Evolutionary conservation across 2,329 filamentous ascomycete genomes (phyloP), one percentile per base, ranked within the genome.

Genomic region (Diatrype stigma): DNA sequence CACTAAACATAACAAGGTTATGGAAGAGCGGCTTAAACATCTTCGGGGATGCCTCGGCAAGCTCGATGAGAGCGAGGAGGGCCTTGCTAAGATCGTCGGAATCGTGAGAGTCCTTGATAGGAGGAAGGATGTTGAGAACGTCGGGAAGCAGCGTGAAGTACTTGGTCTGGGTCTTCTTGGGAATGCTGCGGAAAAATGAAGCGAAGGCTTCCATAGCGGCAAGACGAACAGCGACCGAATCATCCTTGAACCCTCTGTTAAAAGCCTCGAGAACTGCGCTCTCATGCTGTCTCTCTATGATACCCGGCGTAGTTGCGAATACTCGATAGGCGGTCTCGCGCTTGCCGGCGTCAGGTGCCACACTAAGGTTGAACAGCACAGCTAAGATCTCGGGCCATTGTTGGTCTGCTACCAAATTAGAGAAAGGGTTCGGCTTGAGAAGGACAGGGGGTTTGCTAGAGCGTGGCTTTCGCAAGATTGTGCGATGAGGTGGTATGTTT

Each of bases 1-100:
- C 85, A 68, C 87, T 93, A 72, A 99, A 96, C 61, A 89, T 86
- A 47, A 97, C 93, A 3, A 99, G 79, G 64, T 90, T 92, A 65
- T 88, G 87, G 75, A 99, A 99, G n/a, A 96, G 78, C 19, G 81
- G 81, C 73, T 94, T 96, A 76, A 99, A 99, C 92, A 97, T 97
- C 73, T 94, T 95, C 21, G 93, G 91, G 21, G 90, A 88, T n/a
- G 87, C 82, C 71, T 97, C 94, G 37, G 94, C 94, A 50, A 99
- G 80, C 58, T 97, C 94, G 63, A 99, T 96, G 45, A 99, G 80
- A 22, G 93, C 87, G 50, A 96, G 77, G 40, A 99, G 84, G 21
- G 92, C 92, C 66, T 91, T 91, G 59, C 90, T 93, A 16, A 99
- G 82, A 57, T 96, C 86, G 14, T 96, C 93, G 12, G 90, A 94